Evolutionary conservation across 2,329 filamentous ascomycete genomes (phyloP).

Genomic region (Blumeria graminis): DNA sequence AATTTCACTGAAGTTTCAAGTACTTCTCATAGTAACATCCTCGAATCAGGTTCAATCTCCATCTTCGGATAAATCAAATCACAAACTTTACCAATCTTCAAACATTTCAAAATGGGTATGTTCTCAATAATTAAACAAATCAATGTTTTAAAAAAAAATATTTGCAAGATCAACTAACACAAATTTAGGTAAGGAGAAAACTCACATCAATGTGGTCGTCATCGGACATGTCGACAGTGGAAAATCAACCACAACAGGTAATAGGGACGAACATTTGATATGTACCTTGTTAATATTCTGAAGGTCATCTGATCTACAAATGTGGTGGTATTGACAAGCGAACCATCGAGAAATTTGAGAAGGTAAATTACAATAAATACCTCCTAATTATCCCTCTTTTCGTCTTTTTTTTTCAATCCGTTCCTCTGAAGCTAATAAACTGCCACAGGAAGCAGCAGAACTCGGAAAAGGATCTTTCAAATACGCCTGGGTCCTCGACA

Average conservation of each 20-base stretch:
- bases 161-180: too few relatives aligned
- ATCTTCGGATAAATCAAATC: too few relatives aligned
- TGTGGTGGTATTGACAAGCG: slow-evolving; percentile 99
- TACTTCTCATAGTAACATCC: too few relatives aligned
- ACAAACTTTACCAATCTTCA: too few relatives aligned
- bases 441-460: slow-evolving; percentile 65
- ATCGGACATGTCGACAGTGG: slow-evolving; percentile 99
- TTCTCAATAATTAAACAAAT: neutral
- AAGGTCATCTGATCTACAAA: slow-evolving; percentile 97
- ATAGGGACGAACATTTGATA: slow-evolving; percentile 17
- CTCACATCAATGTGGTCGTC: slow-evolving; percentile 93
- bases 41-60: too few relatives aligned
- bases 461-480: slow-evolving; percentile 99
- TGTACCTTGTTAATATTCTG: slow-evolving; percentile 16
- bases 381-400: slow-evolving; percentile 2
- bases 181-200: slow-evolving; percentile 50
- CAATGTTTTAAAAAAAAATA: too few relatives aligned
- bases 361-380: slow-evolving; percentile 34
- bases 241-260: slow-evolving; percentile 92
- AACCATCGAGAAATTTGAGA: slow-evolving; percentile 99
- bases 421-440: too few relatives aligned
- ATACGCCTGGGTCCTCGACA: slow-evolving; percentile 99
- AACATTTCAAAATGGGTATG: neutral
- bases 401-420: too few relatives aligned
- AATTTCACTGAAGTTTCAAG: neutral